Conservation (phyloP, 139 green algal genomes). For the Chlorella sp. region DNA sequence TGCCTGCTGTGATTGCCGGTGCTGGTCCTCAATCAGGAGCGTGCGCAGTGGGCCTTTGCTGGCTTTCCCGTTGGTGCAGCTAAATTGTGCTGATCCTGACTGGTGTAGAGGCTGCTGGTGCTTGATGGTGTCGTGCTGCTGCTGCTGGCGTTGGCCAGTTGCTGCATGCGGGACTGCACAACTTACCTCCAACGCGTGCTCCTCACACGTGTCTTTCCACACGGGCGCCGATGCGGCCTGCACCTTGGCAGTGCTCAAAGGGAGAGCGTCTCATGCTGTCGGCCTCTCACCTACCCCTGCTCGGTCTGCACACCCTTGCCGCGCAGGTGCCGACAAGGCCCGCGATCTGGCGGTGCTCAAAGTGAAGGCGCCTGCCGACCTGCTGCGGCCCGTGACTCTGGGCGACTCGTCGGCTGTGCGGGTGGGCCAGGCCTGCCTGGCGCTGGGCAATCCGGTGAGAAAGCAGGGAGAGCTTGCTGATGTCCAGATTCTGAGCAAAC, state of each 20-base stretch:
- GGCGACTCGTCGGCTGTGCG: slow-evolving; percentile 56
- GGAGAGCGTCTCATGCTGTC: no score
- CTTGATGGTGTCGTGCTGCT: not conserved
- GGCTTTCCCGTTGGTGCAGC: slow-evolving; percentile 54
- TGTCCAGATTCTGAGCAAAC: no score
- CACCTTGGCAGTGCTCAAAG: no score
- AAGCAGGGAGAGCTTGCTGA: no score
- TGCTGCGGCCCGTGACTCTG: slow-evolving; percentile 61
- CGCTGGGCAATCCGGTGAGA: slow-evolving; percentile 67
- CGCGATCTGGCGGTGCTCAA: slow-evolving; percentile 78
- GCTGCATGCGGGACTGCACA: no score
- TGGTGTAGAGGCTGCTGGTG: not conserved
- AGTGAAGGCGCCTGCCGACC: slow-evolving; percentile 49
- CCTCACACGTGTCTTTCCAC: no score
- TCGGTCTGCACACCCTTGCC: no score
- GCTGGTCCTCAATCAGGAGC: slow-evolving; percentile 43
- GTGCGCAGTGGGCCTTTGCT: slow-evolving; percentile 68
- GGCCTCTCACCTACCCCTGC: no score
- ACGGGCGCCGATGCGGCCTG: no score
- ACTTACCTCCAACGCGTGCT: no score
- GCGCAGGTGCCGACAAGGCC: slow-evolving; percentile 56
- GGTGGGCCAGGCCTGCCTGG: slow-evolving; percentile 79
- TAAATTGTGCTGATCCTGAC: not conserved
- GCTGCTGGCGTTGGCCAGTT: no score
- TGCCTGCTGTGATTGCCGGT: not conserved